Base-by-base conservation (phyloP, 2,329 filamentous ascomycete genomes). In the Didymella glomerata region DNA sequence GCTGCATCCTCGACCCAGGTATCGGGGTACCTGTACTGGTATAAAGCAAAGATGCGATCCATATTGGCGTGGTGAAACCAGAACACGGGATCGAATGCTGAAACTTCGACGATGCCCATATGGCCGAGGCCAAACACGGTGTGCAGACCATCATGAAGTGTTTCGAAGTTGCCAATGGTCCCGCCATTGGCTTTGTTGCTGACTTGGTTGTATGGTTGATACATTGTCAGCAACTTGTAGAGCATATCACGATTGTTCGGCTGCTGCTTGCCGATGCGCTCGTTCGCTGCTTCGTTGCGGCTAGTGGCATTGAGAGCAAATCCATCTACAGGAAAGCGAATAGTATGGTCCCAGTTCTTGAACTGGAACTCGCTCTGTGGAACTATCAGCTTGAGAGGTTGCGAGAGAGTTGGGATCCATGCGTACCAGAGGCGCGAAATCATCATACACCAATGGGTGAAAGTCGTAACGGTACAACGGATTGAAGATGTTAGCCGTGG, bases 101-200 rank as follows among this genome's bases (percentile, higher is more conserved):
- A 72, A 4, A 68, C 64, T 41, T 73, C 71, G 4, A 69, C 57
- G 18, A 74, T 72, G 6, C 73, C 72, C 70, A 75, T 75, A 24
- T 75, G 66, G 1, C 89, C 88, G 9, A 73, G 54, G 1, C 72
- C 71, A 28, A 75, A 74, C 4, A 63, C 58, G 22, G 70, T 74
- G 46, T 75, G 73, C 18, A 75, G 54, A 10, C 69, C 67, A 53
- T 74, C 72, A 22, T 75, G 72, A 1, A 75, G 63, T 1, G 71
- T 73, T 49, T 74, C 72, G 10, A 73, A 65, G 42, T 71, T 75
- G 3, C 71, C 70, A 51, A 75, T 73, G 7, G 64, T 69, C 8
- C 71, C 72, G 22, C 72, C 72, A 32, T 68, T 70, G 13, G 68
- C 72, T 48, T 72, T 73, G 54, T 70, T 75, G 46, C 70, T 72